Conservation (phyloP, 1,284 basidiomycete genomes). For the Microbotryum lychnidis-dioicae region DNA sequence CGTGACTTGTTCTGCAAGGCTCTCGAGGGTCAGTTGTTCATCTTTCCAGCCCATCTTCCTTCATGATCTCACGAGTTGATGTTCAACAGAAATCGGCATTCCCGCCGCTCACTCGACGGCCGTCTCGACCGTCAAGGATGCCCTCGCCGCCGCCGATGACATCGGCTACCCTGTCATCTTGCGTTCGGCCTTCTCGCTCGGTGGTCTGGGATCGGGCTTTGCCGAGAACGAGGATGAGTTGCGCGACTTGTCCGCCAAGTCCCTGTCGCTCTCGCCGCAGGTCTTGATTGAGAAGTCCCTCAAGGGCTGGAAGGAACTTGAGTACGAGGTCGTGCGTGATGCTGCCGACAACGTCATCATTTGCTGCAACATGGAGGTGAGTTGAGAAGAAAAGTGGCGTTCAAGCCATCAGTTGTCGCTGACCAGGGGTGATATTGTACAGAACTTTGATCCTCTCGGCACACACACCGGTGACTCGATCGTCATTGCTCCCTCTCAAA, state of each 20-base stretch:
- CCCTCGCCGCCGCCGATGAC: slow-evolving; percentile 76
- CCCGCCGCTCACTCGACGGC: slow-evolving; percentile 95
- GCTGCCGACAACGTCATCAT: slow-evolving; percentile 97
- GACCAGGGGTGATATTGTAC: slow-evolving; percentile 7
- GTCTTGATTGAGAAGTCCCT: slow-evolving; percentile 97
- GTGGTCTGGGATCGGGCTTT: slow-evolving; percentile 90
- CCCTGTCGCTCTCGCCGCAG: slow-evolving; percentile 93
- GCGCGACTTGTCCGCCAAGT: slow-evolving; percentile 77
- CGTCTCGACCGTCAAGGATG: slow-evolving; percentile 89
- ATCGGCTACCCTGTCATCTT: slow-evolving; percentile 99
- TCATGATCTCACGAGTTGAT: neutral
- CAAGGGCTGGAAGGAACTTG: slow-evolving; percentile 99
- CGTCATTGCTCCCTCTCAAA: slow-evolving; percentile 95
- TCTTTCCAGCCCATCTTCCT: slow-evolving; percentile 14
- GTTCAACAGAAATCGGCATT: slow-evolving; percentile 81
- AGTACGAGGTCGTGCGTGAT: slow-evolving; percentile 98
- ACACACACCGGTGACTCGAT: slow-evolving; percentile 99
- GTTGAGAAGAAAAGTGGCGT: slow-evolving; percentile 34
- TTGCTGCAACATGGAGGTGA: slow-evolving; percentile 98
- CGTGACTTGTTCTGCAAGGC: slow-evolving; percentile 95
- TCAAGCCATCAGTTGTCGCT: slow-evolving; percentile 1
- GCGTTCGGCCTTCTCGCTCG: slow-evolving; percentile 90
- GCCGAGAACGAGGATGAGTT: slow-evolving; percentile 83
- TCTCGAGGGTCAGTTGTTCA: slow-evolving; percentile 61
- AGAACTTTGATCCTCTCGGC: slow-evolving; percentile 98